Evolutionary conservation across 164 flowering plant genomes (phyloP), one percentile per base, ranked within the genome.

Genomic region (Umbellularia californica): DNA sequence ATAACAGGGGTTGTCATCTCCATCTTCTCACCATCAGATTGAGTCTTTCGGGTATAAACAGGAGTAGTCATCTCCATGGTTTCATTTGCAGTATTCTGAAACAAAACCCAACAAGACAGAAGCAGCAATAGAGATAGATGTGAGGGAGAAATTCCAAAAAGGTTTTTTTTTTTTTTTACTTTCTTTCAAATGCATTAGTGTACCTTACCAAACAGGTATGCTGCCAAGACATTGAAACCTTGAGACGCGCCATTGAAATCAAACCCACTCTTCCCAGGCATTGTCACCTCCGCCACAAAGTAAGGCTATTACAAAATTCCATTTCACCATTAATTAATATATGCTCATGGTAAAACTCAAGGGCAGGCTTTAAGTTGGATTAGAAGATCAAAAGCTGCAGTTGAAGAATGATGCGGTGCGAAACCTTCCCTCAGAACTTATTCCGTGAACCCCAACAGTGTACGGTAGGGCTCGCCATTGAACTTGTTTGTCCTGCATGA

Each of bases 11-110:
- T 88, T 70, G 98, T 92, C 98, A 92, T 95, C 72, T 90, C 97
- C 97, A 95, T 89, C 80, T 81, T 88, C 81, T 88, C 90, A 25
- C 97, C 97, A 70, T 82, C 88, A 23, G 93, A 77, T 77, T 79
- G 80, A 75, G 79, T 33, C 77, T 80, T 85, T 55, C 87, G 86
- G 64, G 92, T 91, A 73, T 85, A 76, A 71, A 95, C 98, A 73
- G 98, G 97, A 20, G 97, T 95, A 12, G 97, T 92, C 98, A 95
- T 95, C 77, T 95, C 97, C 97, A 95, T 95, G 72, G 75, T 85
- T 79, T 91, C 91, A 58, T 70, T 81, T 3, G 62, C 72, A 15
- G 83, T 85, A 79, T 95, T 95, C 97, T 95, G 78, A 19, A 73
- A 75, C 74, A 23, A 72, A 17, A 27, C 62, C 58, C 33, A 51